Conservation (phyloP, 2,329 filamentous ascomycete genomes). For the Arthrobotrys sphaeroides region DNA sequence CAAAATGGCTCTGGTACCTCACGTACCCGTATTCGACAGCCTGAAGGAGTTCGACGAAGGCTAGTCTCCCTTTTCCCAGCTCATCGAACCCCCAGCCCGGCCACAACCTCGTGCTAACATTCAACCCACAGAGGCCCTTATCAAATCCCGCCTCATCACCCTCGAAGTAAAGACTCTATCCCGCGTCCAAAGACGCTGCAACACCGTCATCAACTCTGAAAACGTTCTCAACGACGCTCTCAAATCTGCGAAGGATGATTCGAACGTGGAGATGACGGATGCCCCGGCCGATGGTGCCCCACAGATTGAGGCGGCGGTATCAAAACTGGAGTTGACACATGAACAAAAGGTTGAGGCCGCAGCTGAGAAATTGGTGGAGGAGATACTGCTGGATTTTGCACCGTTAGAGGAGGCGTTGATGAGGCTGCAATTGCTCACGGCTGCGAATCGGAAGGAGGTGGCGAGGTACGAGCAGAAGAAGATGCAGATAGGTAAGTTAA, state of each 20-base stretch:
- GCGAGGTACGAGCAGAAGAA: slow-evolving; percentile 57
- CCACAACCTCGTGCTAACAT: not conserved
- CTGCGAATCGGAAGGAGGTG: slow-evolving; percentile 56
- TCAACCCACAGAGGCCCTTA: slow-evolving; percentile 55
- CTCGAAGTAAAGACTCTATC: slow-evolving; percentile 57
- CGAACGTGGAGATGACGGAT: slow-evolving; percentile 42
- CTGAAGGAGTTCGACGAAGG: slow-evolving; percentile 46
- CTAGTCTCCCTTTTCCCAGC: not conserved
- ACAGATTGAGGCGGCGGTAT: not conserved
- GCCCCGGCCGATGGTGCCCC: not conserved
- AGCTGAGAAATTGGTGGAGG: slow-evolving; percentile 52
- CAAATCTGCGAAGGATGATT: slow-evolving; percentile 27
- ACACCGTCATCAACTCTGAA: slow-evolving; percentile 33
- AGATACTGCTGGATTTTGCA: slow-evolving; percentile 57
- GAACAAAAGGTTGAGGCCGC: slow-evolving; percentile 32
- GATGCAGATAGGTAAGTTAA: slow-evolving; percentile 53
- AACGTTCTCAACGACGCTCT: slow-evolving; percentile 42
- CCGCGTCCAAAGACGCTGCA: slow-evolving; percentile 56
- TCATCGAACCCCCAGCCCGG: not conserved
- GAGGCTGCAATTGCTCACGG: slow-evolving; percentile 56
- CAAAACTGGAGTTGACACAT: slow-evolving; percentile 17
- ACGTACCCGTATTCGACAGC: slow-evolving; percentile 25
- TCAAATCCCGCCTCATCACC: slow-evolving; percentile 58
- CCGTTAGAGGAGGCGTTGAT: slow-evolving; percentile 56
- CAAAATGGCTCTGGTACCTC: slow-evolving; percentile 46